Base-by-base conservation (phyloP, 1,284 basidiomycete genomes). In the Fistulinella staudtii region DNA sequence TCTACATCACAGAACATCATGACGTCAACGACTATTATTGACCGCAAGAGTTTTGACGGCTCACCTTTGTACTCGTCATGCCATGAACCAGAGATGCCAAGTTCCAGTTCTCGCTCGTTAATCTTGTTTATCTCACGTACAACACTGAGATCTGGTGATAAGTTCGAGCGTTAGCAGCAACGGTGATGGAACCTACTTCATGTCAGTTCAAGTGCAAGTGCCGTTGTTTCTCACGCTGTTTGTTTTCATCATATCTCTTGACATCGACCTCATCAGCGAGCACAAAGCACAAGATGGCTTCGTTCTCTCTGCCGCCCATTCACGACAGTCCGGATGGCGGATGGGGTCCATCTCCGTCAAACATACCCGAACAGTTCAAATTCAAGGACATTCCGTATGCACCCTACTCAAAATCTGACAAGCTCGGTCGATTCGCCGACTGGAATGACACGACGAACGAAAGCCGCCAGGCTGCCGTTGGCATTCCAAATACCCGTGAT, bases 341-440 rank as follows among this genome's bases (percentile, higher is more conserved):
- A 34, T 90, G 87, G 87, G 87, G 87, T 2, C 86, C 86, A 5
- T 89, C 87, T 3, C 72, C 79, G 3, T 82, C 83, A 2, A 84
- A 83, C 63, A 70, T 87, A 17, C 86, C 87, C 8, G 73, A 82
- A 30, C 79, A 85, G 50, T 89, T 88, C 74, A 86, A 87, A 66
- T 90, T 90, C 74, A 85, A 82, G 63, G 88, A 90, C 61, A 94
- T 97, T 52, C 93, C 93, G 29, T 98, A 97, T 64, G 92, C 94
- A 2, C 94, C 93, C 5, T 98, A 92, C 75, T 93, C 93, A 68
- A 98, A 98, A 81, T 87, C 90, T 45, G 95, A 99, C 77, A 98
- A 97, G 70, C 84, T 99, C 50, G 93, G 92, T 45, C 88, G 94
- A 49, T 92, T 99, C 63, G 95, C 95, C 47, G 95, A 99, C 74